Evolutionary conservation across 352 stramenopile species (phyloP).

Genomic region (Phytophthora hibernalis): DNA sequence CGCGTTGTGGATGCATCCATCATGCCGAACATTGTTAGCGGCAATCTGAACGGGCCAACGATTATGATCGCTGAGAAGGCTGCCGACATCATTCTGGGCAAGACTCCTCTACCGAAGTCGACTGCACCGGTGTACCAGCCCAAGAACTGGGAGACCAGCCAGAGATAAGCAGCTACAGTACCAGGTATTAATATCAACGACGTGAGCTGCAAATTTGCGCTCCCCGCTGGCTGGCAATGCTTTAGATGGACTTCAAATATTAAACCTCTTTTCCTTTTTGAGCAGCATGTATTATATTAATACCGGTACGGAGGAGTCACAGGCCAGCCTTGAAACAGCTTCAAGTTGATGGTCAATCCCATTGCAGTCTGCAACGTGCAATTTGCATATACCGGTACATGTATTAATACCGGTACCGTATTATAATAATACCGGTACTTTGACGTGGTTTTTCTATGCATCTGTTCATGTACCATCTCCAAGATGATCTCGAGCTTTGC

Average conservation of each 20-base stretch:
- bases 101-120: conserved; percentile 71
- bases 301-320: too few relatives aligned
- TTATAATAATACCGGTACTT: too few relatives aligned
- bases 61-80: conserved; percentile 95
- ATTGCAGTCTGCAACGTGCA: too few relatives aligned
- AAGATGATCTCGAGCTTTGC: conserved; percentile 26
- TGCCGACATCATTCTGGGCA: conserved; percentile 92
- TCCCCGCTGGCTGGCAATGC: conserved; percentile 2
- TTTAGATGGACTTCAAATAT: background rate
- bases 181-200: background rate
- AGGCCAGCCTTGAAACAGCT: too few relatives aligned
- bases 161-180: conserved; percentile 49
- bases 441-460: conserved; percentile 11
- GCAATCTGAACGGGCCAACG: conserved; percentile 94
- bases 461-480: too few relatives aligned
- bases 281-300: too few relatives aligned
- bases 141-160: conserved; percentile 74
- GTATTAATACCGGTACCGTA: too few relatives aligned
- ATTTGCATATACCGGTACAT: too few relatives aligned
- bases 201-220: conserved; percentile 12
- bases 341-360: too few relatives aligned
- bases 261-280: background rate
- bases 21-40: conserved; percentile 95
- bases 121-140: conserved; percentile 77
- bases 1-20: conserved; percentile 93